Percentiles rank a stretch among this genome's conserved stretches.
Evolutionary conservation across 345 rosid species (phyloP).

Genomic region (Euphorbia tirucalli): DNA sequence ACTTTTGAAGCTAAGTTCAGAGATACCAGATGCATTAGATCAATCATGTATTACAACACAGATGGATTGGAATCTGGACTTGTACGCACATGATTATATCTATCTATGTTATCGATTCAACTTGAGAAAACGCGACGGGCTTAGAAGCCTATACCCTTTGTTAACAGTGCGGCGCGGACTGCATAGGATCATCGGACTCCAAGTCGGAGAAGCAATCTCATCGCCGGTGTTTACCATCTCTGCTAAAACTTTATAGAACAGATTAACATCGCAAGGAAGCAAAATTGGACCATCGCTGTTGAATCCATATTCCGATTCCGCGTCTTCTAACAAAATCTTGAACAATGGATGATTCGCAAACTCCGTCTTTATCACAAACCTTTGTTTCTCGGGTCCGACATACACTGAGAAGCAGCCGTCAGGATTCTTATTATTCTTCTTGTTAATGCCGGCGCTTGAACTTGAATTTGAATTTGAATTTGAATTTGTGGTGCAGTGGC

Average conservation of each 20-base stretch:
- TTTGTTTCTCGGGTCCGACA: constrained; percentile 59
- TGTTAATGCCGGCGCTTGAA: not conserved
- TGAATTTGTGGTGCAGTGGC: constrained; percentile 9
- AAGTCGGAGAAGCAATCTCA: constrained; percentile 12
- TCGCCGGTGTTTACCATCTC: constrained; percentile 39
- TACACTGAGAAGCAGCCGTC: constrained; percentile 70
- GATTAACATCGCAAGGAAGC: constrained; percentile 73
- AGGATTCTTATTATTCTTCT: constrained; percentile 32
- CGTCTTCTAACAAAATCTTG: constrained; percentile 68
- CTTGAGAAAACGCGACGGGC: constrained; percentile 36
- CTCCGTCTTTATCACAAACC: constrained; percentile 52
- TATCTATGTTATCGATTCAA: constrained; percentile 31
- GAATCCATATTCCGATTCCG: constrained; percentile 66
- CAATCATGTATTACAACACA: too few relatives aligned
- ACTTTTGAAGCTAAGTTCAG: too few relatives aligned
- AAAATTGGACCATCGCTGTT: constrained; percentile 55
- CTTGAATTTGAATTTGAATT: not conserved
- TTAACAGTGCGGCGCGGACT: constrained; percentile 1
- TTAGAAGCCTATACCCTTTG: constrained; percentile 34
- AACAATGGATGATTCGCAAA: constrained; percentile 65
- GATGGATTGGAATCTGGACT: not conserved
- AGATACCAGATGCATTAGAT: too few relatives aligned
- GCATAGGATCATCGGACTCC: constrained; percentile 15
- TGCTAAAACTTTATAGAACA: constrained; percentile 53
- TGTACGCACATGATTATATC: too few relatives aligned